Conservation (phyloP, 208 protist genomes). For the Crithidia expoeki region DNA sequence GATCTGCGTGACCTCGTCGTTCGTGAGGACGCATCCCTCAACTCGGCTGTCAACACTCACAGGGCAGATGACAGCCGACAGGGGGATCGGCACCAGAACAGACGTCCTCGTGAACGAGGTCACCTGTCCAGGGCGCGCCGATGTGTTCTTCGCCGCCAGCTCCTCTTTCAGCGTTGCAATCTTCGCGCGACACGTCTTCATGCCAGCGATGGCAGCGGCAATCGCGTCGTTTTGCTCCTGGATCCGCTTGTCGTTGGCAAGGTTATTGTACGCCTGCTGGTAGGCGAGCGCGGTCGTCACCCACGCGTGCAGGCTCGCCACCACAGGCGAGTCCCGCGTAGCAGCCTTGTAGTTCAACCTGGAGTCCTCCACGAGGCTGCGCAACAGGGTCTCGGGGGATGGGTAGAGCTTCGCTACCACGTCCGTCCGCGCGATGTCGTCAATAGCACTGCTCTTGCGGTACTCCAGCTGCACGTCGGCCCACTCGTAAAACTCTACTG, state of each 20-base stretch:
- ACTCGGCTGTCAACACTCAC: conserved; percentile 50
- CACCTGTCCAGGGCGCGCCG: conserved; percentile 37
- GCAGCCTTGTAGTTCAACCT: conserved; percentile 48
- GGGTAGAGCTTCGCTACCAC: conserved; percentile 53
- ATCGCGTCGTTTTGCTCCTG: conserved; percentile 72
- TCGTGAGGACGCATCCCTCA: conserved; percentile 49
- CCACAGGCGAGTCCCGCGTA: conserved; percentile 43
- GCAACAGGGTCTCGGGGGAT: conserved; percentile 34
- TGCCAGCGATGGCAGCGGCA: conserved; percentile 50
- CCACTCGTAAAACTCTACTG: conserved; percentile 68
- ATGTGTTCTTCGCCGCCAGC: conserved; percentile 37
- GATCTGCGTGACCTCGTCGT: no score
- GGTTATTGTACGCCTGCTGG: conserved; percentile 62
- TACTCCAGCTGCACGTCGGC: conserved; percentile 67
- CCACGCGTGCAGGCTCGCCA: conserved; percentile 62
- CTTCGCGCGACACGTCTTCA: conserved; percentile 69
- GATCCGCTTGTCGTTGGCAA: conserved; percentile 59
- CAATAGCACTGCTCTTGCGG: conserved; percentile 39
- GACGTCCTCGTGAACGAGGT: conserved; percentile 68
- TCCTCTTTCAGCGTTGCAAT: conserved; percentile 69
- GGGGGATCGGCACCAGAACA: conserved; percentile 50
- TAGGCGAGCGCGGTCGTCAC: conserved; percentile 62
- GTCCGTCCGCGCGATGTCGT: conserved; percentile 49
- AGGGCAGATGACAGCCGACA: conserved; percentile 60
- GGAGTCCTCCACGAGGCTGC: conserved; percentile 33